A percentile compares a stretch with the other conserved stretches of the same genome.
Evolutionary conservation across 2,329 filamentous ascomycete species (phyloP).

Genomic region (Fusarium torreyae): DNA sequence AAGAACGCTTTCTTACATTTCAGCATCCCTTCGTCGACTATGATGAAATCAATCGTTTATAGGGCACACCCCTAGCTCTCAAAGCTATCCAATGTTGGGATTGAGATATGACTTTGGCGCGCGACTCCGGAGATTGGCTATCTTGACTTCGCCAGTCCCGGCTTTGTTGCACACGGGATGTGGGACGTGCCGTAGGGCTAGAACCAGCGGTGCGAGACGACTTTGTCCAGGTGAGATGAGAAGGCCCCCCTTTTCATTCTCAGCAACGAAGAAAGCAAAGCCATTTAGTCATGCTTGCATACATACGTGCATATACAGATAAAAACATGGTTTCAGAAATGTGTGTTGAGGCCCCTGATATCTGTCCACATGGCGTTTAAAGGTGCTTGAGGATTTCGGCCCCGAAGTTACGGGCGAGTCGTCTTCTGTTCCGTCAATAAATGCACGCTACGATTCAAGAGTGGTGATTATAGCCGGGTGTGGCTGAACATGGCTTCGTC

Average conservation of each 20-base stretch:
- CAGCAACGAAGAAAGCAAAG: slow-evolving; percentile 10
- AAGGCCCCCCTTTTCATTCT: slow-evolving; percentile 5
- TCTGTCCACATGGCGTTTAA: too few relatives aligned
- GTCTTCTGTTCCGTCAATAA: neutral
- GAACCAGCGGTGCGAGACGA: slow-evolving; percentile 12
- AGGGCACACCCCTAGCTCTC: slow-evolving; percentile 6
- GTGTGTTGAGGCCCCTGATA: slow-evolving; percentile 7
- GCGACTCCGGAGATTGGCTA: slow-evolving; percentile 12
- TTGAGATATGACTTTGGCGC: slow-evolving; percentile 30
- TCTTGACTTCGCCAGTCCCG: slow-evolving; percentile 9
- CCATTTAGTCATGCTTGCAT: slow-evolving; percentile 3
- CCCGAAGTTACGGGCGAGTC: slow-evolving; percentile 21
- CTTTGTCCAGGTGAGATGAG: slow-evolving; percentile 8
- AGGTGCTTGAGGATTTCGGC: slow-evolving; percentile 20
- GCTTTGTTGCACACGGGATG: slow-evolving; percentile 24
- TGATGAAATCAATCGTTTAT: neutral
- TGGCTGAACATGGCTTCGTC: slow-evolving; percentile 24
- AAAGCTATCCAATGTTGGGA: slow-evolving; percentile 6
- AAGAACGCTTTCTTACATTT: slow-evolving; percentile 12
- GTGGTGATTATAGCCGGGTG: slow-evolving; percentile 10
- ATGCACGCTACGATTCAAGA: neutral
- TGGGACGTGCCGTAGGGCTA: slow-evolving; percentile 28
- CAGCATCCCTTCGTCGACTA: slow-evolving; percentile 7
- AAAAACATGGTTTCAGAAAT: neutral
- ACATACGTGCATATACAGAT: slow-evolving; percentile 5